These are phyloP conservation scores for Penicillium fuscoglaucum DNA, from an alignment of 2,329 filamentous ascomycete species.

Conservation along the genomic window DNA sequence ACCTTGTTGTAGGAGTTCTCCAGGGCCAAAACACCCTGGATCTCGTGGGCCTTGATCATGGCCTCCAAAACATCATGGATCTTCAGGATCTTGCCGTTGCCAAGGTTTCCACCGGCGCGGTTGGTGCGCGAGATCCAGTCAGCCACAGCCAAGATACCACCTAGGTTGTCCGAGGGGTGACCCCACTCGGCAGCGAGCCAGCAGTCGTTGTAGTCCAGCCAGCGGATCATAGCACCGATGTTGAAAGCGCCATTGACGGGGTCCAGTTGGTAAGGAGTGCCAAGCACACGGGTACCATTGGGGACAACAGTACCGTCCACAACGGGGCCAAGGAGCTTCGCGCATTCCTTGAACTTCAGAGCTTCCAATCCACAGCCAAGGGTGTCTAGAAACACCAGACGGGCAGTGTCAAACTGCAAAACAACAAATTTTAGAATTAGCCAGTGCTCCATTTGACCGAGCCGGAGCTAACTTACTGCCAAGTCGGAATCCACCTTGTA, in stretches of 20 bases:
- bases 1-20: conserved; percentile 99
- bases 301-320: conserved; percentile 89
- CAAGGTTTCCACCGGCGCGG: conserved; percentile 74
- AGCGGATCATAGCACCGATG: conserved; percentile 97
- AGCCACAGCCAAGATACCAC: conserved; percentile 91
- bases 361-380: conserved; percentile 95
- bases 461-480: conserved; percentile 63
- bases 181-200: conserved; percentile 99
- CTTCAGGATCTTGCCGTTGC: conserved; percentile 76
- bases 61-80: conserved; percentile 89
- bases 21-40: conserved; percentile 93
- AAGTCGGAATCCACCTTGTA: conserved; percentile 88
- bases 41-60: conserved; percentile 99
- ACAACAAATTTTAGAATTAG: conserved; percentile 6
- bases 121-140: conserved; percentile 98
- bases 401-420: conserved; percentile 76
- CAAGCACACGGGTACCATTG: conserved; percentile 86
- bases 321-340: conserved; percentile 87
- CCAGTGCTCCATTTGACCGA: not conserved
- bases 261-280: conserved; percentile 91
- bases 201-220: conserved; percentile 99
- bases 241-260: conserved; percentile 97
- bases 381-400: conserved; percentile 95
- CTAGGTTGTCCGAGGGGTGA: conserved; percentile 96
- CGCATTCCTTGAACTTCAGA: conserved; percentile 92